Evolutionary conservation across 106 monocot species (phyloP), one percentile per base, ranked within the genome.

Genomic region (Acorus calamus): DNA sequence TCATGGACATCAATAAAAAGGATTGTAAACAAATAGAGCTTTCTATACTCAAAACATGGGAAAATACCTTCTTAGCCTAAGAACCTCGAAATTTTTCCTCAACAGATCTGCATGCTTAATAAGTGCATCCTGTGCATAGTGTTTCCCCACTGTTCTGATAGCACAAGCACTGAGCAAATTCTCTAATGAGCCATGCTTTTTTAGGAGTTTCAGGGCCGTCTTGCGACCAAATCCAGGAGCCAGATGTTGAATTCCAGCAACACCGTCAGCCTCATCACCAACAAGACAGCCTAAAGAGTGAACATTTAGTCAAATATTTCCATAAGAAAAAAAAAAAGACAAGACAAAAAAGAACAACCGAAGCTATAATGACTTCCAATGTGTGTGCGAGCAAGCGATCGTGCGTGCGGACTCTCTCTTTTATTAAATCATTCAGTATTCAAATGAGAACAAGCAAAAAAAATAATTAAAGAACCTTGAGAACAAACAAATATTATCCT

Each of bases 221-320:
- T 85, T 92, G 58, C 85, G 87, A 59, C 98, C 98, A 65, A 98
- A 92, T 8, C 85, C 76, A 42, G 98, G 92, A 62, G 64, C 85
- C 44, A 92, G 51, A 5, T 83, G 80, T 68, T 98, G 98, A 75
- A 98, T 88, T 79, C 98, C 92, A 59, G 91, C 91, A 61, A 98
- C 81, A 66, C 98, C 98, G 75, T 98, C 98, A 52, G 76, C 82
- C 75, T 85, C 88, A 79, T 98, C 98, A 14, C 98, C 98, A 64
- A 88, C 56, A 47, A 98, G 74, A 73, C 92, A 92, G 52, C 98
- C 98, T 98, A 66, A 4, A 62, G 51, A 55, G 45, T 53, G 63
- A 6, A 57, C 13, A 14, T 55, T 47, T 54, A 63, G 14, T 49
- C 14, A 56, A 11, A 63, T 42, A 64, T 64, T 3, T 48, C 2